Conservation (phyloP, 805 yeast genomes). For the Lipomyces japonicus region DNA sequence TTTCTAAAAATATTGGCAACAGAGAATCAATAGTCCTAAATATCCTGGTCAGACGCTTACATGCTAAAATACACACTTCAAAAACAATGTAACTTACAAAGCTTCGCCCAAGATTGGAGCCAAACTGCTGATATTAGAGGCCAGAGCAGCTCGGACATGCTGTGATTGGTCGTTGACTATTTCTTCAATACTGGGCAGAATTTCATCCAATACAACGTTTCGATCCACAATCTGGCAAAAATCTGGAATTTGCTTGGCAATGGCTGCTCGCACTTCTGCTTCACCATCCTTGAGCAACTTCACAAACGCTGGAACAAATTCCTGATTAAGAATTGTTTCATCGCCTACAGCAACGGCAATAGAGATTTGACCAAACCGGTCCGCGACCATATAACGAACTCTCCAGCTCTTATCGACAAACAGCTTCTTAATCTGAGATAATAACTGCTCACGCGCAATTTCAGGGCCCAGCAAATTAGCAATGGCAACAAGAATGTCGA, state of each 20-base stretch:
- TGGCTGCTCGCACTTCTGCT: slow-evolving; percentile 94
- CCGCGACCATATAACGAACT: slow-evolving; percentile 98
- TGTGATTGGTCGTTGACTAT: slow-evolving; percentile 89
- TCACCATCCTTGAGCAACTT: slow-evolving; percentile 83
- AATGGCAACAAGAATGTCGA: slow-evolving; percentile 82
- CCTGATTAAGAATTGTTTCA: slow-evolving; percentile 42
- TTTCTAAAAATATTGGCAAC: slow-evolving; percentile 81
- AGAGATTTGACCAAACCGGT: slow-evolving; percentile 74
- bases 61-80: not conserved
- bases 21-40: slow-evolving; percentile 70
- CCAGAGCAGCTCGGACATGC: slow-evolving; percentile 87
- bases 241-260: slow-evolving; percentile 81
- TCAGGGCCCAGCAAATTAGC: slow-evolving; percentile 40
- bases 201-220: slow-evolving; percentile 57
- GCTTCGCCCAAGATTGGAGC: slow-evolving; percentile 85
- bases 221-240: slow-evolving; percentile 39
- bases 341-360: slow-evolving; percentile 53
- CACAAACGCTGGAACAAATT: slow-evolving; percentile 67
- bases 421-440: slow-evolving; percentile 56
- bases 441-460: slow-evolving; percentile 30
- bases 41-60: not conserved
- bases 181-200: slow-evolving; percentile 78
- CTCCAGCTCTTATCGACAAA: slow-evolving; percentile 94
- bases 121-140: slow-evolving; percentile 78
- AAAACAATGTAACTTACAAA: slow-evolving; percentile 4